Evolutionary conservation across 768 basidiomycete genomes (phyloP), one percentile per base, ranked within the genome.

Genomic region (Suillus paluster): DNA sequence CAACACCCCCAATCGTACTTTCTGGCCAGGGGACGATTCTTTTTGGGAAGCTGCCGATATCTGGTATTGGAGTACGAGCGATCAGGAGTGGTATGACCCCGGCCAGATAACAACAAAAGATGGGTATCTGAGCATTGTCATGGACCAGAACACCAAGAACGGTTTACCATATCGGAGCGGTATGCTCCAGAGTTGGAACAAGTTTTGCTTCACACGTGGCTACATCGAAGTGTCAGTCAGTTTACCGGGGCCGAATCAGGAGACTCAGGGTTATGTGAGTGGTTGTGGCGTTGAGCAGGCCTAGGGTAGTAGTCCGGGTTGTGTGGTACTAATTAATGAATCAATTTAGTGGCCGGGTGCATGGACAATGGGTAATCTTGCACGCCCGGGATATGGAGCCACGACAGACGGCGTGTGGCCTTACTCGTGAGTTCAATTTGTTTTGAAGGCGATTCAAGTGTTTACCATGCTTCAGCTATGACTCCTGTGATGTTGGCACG

Each of bases 301-400:
- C 41, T 58, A 30, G 8, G 52, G 14, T 27, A 53, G 27, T 25
- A 19, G 48, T 21, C 55, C 17, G 9, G 19, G 49, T 54, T 55
- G 49, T 21, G 19, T 19, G 12, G 11, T 48, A 36, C 54, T 55
- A 11, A 55, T 55, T 34, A 7, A 34, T 53, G 12, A 48, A 27
- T 48, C 3, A 19, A 17, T 48, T 41, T 42, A 89, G 87, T 94
- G 91, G 93, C 93, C 92, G 41, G 92, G 90, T 66, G 85, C 84
- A 2, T 95, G 94, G 94, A 92, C 90, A 21, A 90, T 91, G 88
- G 94, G 94, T 2, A 97, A 95, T 71, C 81, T 95, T 5, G 94
- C 86, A 1, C 78, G 94, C 42, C 86, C 94, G 0, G 94, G 94
- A 7, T 95, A 91, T 71, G 78, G 85, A 6, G 91, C 88, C 0